These are phyloP conservation scores for Boletellus emodensis DNA, from an alignment of 768 basidiomycete species.

Conservation along the genomic window DNA sequence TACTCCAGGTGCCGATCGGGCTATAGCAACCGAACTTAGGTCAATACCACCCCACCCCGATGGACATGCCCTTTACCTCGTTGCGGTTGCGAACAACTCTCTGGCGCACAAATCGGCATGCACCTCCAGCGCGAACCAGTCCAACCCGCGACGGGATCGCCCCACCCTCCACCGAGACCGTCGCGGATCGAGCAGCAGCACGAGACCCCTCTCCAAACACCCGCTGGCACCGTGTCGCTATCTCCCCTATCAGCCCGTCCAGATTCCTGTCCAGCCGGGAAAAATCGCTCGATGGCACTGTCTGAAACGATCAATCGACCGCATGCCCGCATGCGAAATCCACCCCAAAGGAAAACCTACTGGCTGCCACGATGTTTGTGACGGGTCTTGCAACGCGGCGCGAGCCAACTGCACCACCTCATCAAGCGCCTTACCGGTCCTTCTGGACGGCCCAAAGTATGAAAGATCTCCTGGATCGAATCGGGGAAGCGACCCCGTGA, in stretches of 20 bases:
- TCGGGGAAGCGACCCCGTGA: constrained; percentile 50
- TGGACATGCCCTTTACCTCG: constrained; percentile 43
- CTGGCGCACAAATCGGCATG: constrained; percentile 46
- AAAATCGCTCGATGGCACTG: constrained; percentile 45
- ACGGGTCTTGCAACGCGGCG: constrained; percentile 44
- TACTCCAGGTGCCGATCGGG: constrained; percentile 47
- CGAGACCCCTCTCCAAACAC: constrained; percentile 61
- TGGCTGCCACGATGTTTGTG: constrained; percentile 46
- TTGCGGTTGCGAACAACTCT: constrained; percentile 44
- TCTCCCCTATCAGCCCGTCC: constrained; percentile 57
- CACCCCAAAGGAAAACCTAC: constrained; percentile 40
- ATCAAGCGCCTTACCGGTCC: constrained; percentile 24
- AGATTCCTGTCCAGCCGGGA: constrained; percentile 65
- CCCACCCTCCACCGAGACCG: constrained; percentile 32
- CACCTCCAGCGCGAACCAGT: constrained; percentile 27
- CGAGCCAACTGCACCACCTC: constrained; percentile 47
- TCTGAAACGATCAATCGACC: constrained; percentile 38
- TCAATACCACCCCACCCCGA: constrained; percentile 23
- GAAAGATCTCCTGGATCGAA: constrained; percentile 32
- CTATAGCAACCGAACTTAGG: constrained; percentile 33
- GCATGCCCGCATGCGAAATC: constrained; percentile 22
- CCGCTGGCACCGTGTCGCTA: constrained; percentile 55
- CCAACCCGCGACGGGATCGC: constrained; percentile 30
- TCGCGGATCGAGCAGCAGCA: constrained; percentile 61
- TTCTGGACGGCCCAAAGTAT: constrained; percentile 19